Conservation (phyloP, 192 early-diverging fungal genomes). For the Cetraspora pellucida region DNA sequence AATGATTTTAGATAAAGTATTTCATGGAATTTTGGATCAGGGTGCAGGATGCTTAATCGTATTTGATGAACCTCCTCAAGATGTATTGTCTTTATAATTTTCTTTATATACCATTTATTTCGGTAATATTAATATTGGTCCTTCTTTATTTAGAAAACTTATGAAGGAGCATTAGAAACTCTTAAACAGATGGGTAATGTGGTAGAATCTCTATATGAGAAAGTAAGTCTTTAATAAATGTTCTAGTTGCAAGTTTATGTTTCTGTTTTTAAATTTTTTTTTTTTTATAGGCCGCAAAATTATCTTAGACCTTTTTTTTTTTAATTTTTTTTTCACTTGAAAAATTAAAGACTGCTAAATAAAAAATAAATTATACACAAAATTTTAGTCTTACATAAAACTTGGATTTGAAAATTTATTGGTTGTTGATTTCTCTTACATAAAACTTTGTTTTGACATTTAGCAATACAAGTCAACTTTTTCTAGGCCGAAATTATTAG, state of each 20-base stretch:
- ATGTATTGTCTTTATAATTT: constrained; percentile 47
- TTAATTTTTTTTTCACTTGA: too few relatives aligned
- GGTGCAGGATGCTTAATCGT: constrained; percentile 93
- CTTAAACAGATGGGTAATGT: constrained; percentile 96
- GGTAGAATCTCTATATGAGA: constrained; percentile 93
- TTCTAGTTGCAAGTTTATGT: background rate
- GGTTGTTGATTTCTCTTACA: too few relatives aligned
- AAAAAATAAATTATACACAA: too few relatives aligned
- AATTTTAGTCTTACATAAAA: too few relatives aligned
- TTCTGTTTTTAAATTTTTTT: too few relatives aligned
- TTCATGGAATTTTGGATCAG: constrained; percentile 96
- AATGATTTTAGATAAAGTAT: constrained; percentile 98
- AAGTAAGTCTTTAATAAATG: constrained; percentile 53
- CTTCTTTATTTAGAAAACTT: constrained; percentile 71
- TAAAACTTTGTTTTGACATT: too few relatives aligned
- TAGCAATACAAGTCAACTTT: too few relatives aligned
- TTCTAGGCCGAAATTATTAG: too few relatives aligned
- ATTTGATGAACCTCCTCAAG: constrained; percentile 86
- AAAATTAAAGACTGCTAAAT: too few relatives aligned
- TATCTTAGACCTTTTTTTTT: too few relatives aligned
- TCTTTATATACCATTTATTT: background rate
- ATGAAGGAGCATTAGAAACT: constrained; percentile 90
- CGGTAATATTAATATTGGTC: background rate
- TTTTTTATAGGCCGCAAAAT: too few relatives aligned
- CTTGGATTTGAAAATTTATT: too few relatives aligned